Evolutionary conservation across 768 basidiomycete genomes (phyloP).

Genomic region (Pulveroboletus ravenelii): DNA sequence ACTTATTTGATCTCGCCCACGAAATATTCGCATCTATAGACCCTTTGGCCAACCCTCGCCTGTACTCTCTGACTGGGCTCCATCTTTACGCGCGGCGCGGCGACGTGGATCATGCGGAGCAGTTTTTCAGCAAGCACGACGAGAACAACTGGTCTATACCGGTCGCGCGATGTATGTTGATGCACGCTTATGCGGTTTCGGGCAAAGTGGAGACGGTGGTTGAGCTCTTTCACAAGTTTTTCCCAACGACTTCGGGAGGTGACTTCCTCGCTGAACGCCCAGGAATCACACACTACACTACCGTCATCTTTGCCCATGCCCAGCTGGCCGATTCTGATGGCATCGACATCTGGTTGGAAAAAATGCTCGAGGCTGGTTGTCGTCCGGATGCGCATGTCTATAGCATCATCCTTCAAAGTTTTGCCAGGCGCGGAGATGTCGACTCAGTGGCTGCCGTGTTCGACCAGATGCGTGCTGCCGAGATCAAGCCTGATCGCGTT

Average conservation of each 20-base stretch:
- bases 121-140: conserved; percentile 37
- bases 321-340: conserved; percentile 42
- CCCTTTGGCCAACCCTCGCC: conserved; percentile 12
- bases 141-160: conserved; percentile 24
- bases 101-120: conserved; percentile 39
- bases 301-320: conserved; percentile 53
- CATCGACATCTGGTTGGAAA: conserved; percentile 51
- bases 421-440: conserved; percentile 53
- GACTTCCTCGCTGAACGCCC: conserved; percentile 34
- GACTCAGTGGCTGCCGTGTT: conserved; percentile 46
- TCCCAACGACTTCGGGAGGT: conserved; percentile 35
- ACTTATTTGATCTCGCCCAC: conserved; percentile 41
- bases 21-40: conserved; percentile 36
- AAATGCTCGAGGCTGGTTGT: conserved; percentile 45
- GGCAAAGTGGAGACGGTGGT: conserved; percentile 40
- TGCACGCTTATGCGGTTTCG: conserved; percentile 52
- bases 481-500: conserved; percentile 42
- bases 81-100: conserved; percentile 52
- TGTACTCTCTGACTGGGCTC: conserved; percentile 42
- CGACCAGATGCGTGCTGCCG: conserved; percentile 54
- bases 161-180: conserved; percentile 39
- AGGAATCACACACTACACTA: conserved; percentile 47
- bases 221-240: conserved; percentile 52
- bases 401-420: conserved; percentile 55
- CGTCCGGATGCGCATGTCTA: conserved; percentile 54